Evolutionary conservation across 495 filamentous ascomycete genomes (phyloP), one percentile per base, ranked within the genome.

Genomic region (Hamigera avellanea): DNA sequence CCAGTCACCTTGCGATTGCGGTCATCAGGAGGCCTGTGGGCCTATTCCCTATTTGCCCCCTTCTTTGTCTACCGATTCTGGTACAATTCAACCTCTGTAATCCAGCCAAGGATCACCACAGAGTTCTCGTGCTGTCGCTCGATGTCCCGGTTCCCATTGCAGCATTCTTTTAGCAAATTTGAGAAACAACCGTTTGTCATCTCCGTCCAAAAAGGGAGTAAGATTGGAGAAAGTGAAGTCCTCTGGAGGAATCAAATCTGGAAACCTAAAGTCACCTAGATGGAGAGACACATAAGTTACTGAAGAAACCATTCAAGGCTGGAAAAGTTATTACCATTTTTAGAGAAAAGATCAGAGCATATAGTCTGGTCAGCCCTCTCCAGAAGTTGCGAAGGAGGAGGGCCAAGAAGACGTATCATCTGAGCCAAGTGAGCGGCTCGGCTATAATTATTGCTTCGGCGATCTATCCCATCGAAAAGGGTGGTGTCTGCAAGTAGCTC

Each of bases 351-450:
- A 26, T 49, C 29, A 19, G 34, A 41, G 37, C 17, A 39, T 10
- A 50, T 39, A 16, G n/a, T 32, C 27, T 34, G n/a, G 19, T 48
- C 41, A 19, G 44, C 49, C 18, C 40, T 49, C 18, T 52, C 12
- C 19, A 57, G 36, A 38, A 50, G 30, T 29, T 36, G 37, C 25
- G 19, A 16, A 6, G 61, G 59, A 21, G 44, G 36, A 17, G 53
- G 47, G 2, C 59, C 61, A 26, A 62, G 43, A 14, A 64, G 43
- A 19, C 48, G 52, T 26, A 59, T 56, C 54, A 64, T 59, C 29
- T 62, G 45, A 32, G 58, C 57, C 23, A 62, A 31, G 42, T 62
- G 58, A 19, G 40, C 37, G 33, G 32, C 34, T 35, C 33, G 37
- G 31, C 31, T 39, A 39, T 65, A 63, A 10, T 21, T 40, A 8